phyloP scores from a whole-genome alignment of 2,329 filamentous ascomycete species.

The Hortaea werneckii region DNA sequence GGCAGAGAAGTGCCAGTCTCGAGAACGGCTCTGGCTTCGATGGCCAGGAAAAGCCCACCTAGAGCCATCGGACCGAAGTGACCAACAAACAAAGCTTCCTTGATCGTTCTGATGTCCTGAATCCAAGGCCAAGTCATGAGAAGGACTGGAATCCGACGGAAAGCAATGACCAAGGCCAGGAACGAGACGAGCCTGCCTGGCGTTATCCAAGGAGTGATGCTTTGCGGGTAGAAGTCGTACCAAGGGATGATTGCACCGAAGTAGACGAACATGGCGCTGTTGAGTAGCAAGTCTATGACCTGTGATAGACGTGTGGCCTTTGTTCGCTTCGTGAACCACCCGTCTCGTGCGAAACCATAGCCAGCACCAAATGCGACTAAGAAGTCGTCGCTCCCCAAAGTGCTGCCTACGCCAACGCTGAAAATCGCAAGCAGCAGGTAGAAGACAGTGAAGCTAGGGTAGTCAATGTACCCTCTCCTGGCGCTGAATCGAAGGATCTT shows the following conservation, averaged over 20 bases:
- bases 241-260: constrained; percentile 47
- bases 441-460: constrained; percentile 43
- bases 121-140: constrained; percentile 38
- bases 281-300: constrained; percentile 47
- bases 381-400: constrained; percentile 46
- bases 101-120: constrained; percentile 39
- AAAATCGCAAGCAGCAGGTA: constrained; percentile 47
- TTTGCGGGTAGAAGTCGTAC: constrained; percentile 30
- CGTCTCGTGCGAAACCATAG: constrained; percentile 44
- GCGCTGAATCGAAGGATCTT: constrained; percentile 39
- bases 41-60: constrained; percentile 46
- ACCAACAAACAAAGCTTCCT: constrained; percentile 45
- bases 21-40: constrained; percentile 44
- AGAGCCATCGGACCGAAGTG: constrained; percentile 51
- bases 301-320: constrained; percentile 37
- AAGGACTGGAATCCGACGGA: constrained; percentile 44
- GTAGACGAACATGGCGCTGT: constrained; percentile 47
- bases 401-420: constrained; percentile 41
- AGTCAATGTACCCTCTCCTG: constrained; percentile 35
- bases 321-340: constrained; percentile 42
- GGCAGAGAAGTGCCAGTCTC: constrained; percentile 40
- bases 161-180: constrained; percentile 40
- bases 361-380: constrained; percentile 47
- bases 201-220: constrained; percentile 32
- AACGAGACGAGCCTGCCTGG: constrained; percentile 35